These are phyloP conservation scores for Lepidium sativum DNA, from an alignment of 345 rosid species.

Conservation along the genomic window DNA sequence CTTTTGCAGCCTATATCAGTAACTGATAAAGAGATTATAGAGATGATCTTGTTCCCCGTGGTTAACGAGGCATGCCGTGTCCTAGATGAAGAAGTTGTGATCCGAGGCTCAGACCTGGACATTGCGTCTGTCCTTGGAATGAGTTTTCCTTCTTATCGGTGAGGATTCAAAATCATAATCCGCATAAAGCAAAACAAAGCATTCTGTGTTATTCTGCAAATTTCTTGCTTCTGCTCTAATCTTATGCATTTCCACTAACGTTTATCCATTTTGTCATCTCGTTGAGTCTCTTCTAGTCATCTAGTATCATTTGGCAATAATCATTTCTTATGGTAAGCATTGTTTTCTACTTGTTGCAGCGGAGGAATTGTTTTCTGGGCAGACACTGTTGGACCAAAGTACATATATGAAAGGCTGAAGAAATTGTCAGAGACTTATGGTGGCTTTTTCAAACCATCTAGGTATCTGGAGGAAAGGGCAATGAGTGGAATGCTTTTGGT, in stretches of 20 bases:
- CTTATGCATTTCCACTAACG: background rate
- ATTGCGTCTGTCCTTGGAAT: conserved; percentile 89
- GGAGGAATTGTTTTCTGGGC: conserved; percentile 97
- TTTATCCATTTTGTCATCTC: background rate
- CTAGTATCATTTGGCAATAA: background rate
- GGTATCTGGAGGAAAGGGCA: conserved; percentile 84
- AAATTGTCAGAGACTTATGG: conserved; percentile 68
- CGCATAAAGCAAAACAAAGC: background rate
- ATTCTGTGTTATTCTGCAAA: background rate
- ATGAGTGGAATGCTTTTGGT: conserved; percentile 63
- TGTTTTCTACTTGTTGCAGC: conserved; percentile 31
- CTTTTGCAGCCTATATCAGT: conserved; percentile 61
- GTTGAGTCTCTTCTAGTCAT: background rate
- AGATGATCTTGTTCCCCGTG: conserved; percentile 87
- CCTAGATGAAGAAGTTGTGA: conserved; percentile 73
- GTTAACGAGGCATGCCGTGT: conserved; percentile 91
- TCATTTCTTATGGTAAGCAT: background rate
- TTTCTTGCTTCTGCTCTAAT: background rate
- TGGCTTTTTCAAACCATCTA: conserved; percentile 63
- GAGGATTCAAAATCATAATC: conserved; percentile 17
- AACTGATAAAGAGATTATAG: conserved; percentile 71
- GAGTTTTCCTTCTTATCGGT: conserved; percentile 98
- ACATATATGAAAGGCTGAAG: conserved; percentile 55
- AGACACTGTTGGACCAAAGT: conserved; percentile 56
- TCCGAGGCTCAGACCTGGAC: conserved; percentile 87